These are phyloP conservation scores for Ichthyophthirius multifiliis DNA, from an alignment of 169 alveolate species.

Conservation along the genomic window DNA sequence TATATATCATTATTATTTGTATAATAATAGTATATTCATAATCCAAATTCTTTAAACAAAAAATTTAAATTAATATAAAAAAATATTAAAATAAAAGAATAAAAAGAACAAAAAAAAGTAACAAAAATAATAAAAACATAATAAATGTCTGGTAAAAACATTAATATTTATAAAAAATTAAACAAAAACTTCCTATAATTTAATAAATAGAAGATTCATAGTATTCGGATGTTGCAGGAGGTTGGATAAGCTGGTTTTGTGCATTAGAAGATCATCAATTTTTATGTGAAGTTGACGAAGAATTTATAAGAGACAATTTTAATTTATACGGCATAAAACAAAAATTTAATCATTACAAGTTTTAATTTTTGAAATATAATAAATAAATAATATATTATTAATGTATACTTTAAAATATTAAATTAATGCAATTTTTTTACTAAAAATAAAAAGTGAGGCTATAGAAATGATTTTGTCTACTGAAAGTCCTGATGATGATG, in stretches of 20 bases:
- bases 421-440: background rate
- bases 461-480: constrained; percentile 50
- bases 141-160: no score
- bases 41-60: no score
- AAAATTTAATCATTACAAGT: constrained; percentile 42
- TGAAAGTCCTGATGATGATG: constrained; percentile 64
- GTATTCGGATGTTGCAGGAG: constrained; percentile 38
- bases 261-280: constrained; percentile 85
- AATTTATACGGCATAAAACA: constrained; percentile 70
- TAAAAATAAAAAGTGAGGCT: constrained; percentile 43
- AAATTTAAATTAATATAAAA: no score
- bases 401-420: background rate
- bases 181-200: no score
- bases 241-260: constrained; percentile 88
- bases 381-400: background rate
- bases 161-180: no score
- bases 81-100: no score
- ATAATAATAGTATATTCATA: no score
- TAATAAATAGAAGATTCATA: constrained; percentile 25
- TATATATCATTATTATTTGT: no score
- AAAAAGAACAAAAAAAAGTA: no score
- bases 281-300: constrained; percentile 82
- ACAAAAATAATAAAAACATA: no score
- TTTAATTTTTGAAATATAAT: background rate
- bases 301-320: constrained; percentile 68